Evolutionary conservation across 176 grass and related monocot species (phyloP), one percentile per base, ranked within the genome.

Genomic region (Triticum turgidum): DNA sequence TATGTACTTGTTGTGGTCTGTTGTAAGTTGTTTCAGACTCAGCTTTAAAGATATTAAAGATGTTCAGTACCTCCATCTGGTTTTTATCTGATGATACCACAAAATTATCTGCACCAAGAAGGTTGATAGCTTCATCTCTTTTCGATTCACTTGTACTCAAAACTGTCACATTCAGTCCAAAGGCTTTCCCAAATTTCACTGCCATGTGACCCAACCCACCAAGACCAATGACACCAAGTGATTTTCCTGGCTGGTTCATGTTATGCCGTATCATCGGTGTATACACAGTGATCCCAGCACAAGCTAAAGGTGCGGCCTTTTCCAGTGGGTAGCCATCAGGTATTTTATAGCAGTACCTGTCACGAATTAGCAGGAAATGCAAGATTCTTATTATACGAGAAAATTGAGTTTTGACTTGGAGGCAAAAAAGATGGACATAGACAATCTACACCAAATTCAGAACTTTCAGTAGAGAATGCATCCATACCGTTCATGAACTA

Each of bases 231-330:
- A 97, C 88, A 5, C 94, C 92, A 17, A 97, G 88, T 11, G 92
- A 97, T 49, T 92, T 94, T 21, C 92, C 94, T 9, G 92, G 89
- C 59, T 97, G 92, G 85, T 97, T 92, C 94, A 97, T 97, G 74
- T 87, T 92, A 79, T 97, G 92, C 10, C 86, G 77, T 78, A 89
- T 86, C 92, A 97, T 97, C 20, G 94, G 94, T 62, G 65, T 87
- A 56, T 97, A 97, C 4, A 94, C 92, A 68, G 90, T 94, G 52
- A 94, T 97, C 47, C 94, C 94, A 65, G 92, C 90, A 82, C 94
- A 97, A 4, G 89, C 81, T 77, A 97, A 87, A 77, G 94, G 92
- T 33, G 92, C 94, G 5, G 92, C 94, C 66, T 85, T 87, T 49
- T 81, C 92, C 82, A 91, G 76, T 62, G 92, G 94, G 25, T 91